Evolutionary conservation across 2,329 filamentous ascomycete genomes (phyloP).

Genomic region (Monosporascus sp.): DNA sequence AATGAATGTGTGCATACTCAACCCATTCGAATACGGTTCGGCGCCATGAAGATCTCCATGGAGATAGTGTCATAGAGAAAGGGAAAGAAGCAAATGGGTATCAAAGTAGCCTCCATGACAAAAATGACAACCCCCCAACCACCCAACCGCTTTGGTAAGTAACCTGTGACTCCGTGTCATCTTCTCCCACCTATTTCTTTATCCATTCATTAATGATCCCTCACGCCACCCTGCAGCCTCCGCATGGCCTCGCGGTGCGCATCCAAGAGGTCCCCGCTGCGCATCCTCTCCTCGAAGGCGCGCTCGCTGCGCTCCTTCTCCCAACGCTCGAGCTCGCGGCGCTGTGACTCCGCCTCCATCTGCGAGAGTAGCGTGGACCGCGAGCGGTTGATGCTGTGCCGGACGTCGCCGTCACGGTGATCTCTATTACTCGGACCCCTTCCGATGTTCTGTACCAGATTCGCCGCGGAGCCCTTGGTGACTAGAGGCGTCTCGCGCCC

Average conservation of each 20-base stretch:
- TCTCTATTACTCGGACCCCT: slow-evolving; percentile 8
- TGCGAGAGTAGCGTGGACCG: slow-evolving; percentile 54
- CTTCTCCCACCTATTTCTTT: background rate
- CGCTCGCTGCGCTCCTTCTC: slow-evolving; percentile 56
- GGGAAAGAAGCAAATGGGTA: background rate
- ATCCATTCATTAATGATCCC: slow-evolving; percentile 19
- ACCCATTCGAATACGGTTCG: background rate
- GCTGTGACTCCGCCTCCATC: slow-evolving; percentile 56
- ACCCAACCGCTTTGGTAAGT: background rate
- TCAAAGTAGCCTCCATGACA: background rate
- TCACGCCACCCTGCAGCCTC: slow-evolving; percentile 61
- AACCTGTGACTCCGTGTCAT: slow-evolving; percentile 1
- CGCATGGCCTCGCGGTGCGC: slow-evolving; percentile 75
- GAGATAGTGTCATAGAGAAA: background rate
- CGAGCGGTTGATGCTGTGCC: slow-evolving; percentile 48
- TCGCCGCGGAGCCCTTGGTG: slow-evolving; percentile 22
- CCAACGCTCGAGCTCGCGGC: slow-evolving; percentile 51
- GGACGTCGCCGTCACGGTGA: slow-evolving; percentile 35
- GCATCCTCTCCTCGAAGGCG: slow-evolving; percentile 69
- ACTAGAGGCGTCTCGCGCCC: slow-evolving; percentile 36
- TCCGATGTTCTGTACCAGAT: slow-evolving; percentile 8
- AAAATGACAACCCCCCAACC: background rate
- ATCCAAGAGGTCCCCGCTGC: slow-evolving; percentile 67
- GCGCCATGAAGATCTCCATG: background rate
- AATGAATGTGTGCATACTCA: background rate